Conservation (phyloP, 163 green algal species). For the Chlorella variabilis region DNA sequence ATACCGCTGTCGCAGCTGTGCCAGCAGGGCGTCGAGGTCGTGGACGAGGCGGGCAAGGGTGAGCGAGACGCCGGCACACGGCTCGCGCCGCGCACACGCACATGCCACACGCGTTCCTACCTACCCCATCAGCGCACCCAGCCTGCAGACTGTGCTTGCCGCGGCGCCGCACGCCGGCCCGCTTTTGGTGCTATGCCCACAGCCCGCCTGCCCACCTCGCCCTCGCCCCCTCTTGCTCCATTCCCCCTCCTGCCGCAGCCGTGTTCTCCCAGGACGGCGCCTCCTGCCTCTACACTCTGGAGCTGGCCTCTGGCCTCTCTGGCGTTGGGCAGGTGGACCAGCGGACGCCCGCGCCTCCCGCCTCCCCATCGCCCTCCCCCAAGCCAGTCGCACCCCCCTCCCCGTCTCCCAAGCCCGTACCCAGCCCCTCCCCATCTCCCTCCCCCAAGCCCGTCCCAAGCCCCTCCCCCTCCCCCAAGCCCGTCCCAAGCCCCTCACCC, state of each 20-base stretch:
- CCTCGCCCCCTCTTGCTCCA: no score
- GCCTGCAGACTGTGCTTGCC: no score
- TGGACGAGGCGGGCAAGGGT: not conserved
- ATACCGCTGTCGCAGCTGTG: slow-evolving; percentile 11
- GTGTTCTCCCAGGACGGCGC: slow-evolving; percentile 20
- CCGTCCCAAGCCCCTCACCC: not conserved
- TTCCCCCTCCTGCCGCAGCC: not conserved
- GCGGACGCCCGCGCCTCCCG: not conserved
- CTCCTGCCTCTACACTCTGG: slow-evolving; percentile 22
- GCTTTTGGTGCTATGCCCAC: no score
- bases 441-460: no score
- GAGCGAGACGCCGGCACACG: not conserved
- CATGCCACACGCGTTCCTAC: not conserved
- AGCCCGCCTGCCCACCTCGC: not conserved
- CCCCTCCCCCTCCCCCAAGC: not conserved
- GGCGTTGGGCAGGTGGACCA: slow-evolving; percentile 10
- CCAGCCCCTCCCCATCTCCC: not conserved
- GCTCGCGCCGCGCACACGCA: not conserved
- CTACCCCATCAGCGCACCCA: no score
- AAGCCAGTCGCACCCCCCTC: not conserved
- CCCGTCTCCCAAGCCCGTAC: not conserved
- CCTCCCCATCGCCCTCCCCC: not conserved
- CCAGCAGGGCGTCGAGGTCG: slow-evolving; percentile 18
- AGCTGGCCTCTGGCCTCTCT: slow-evolving; percentile 10
- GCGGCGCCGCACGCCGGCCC: no score